Evolutionary conservation across 495 filamentous ascomycete species (phyloP).

Genomic region (Astrothelium macrocarpum): DNA sequence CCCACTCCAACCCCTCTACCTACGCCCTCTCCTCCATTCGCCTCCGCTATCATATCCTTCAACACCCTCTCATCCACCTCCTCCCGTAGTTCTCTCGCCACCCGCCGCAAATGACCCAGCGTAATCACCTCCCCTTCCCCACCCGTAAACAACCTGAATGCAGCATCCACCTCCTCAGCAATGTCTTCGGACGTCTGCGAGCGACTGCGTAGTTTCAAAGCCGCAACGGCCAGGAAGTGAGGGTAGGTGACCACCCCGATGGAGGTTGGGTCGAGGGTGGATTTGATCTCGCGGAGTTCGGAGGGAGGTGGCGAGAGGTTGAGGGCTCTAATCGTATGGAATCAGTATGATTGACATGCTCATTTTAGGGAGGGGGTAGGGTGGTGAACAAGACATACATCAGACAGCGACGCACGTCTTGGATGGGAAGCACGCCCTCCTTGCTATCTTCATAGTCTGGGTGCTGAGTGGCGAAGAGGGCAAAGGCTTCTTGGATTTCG

Average conservation of each 20-base stretch:
- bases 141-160: constrained; percentile 66
- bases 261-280: constrained; percentile 69
- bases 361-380: not conserved
- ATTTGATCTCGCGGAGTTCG: constrained; percentile 65
- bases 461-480: constrained; percentile 53
- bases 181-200: constrained; percentile 40
- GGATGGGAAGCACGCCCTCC: constrained; percentile 61
- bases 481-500: constrained; percentile 84
- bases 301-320: constrained; percentile 47
- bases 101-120: constrained; percentile 60
- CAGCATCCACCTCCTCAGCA: constrained; percentile 61
- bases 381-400: constrained; percentile 43
- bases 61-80: constrained; percentile 70
- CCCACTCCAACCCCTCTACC: constrained; percentile 56
- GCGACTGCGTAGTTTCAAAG: constrained; percentile 58
- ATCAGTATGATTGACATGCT: not conserved
- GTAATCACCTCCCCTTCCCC: constrained; percentile 52
- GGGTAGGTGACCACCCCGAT: constrained; percentile 66
- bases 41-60: constrained; percentile 87
- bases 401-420: constrained; percentile 72
- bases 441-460: constrained; percentile 57
- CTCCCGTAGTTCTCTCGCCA: constrained; percentile 75
- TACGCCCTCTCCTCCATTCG: constrained; percentile 64
- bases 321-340: constrained; percentile 11
- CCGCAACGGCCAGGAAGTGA: constrained; percentile 74